Evolutionary conservation across 2,329 filamentous ascomycete species (phyloP).

Genomic region (Remersonia thermophila): DNA sequence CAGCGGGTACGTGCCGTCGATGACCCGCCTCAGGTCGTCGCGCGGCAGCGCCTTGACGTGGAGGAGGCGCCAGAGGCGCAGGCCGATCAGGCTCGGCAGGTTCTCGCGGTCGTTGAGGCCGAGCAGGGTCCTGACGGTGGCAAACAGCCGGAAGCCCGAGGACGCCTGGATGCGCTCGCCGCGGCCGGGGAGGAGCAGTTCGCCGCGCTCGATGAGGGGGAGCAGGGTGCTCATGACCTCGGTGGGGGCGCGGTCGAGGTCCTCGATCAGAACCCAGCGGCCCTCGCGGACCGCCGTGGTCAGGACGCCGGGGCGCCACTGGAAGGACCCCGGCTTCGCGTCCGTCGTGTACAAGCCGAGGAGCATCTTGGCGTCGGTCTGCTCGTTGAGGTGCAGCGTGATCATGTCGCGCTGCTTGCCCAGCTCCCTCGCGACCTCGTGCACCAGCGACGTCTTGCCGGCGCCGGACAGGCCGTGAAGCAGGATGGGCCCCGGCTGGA

Average conservation of each 20-base stretch:
- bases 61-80: slow-evolving; percentile 76
- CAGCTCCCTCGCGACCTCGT: slow-evolving; percentile 68
- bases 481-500: slow-evolving; percentile 58
- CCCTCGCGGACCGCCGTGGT: slow-evolving; percentile 91
- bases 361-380: slow-evolving; percentile 94
- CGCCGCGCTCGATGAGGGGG: slow-evolving; percentile 83
- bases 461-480: slow-evolving; percentile 73
- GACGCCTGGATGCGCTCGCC: slow-evolving; percentile 76
- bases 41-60: slow-evolving; percentile 52
- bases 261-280: slow-evolving; percentile 93
- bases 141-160: slow-evolving; percentile 79
- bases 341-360: slow-evolving; percentile 90
- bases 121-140: slow-evolving; percentile 69
- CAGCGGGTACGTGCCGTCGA: slow-evolving; percentile 56
- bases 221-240: slow-evolving; percentile 90
- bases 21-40: slow-evolving; percentile 62
- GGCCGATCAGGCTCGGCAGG: slow-evolving; percentile 63
- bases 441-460: slow-evolving; percentile 79
- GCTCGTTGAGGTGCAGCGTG: slow-evolving; percentile 91
- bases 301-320: slow-evolving; percentile 83
- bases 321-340: slow-evolving; percentile 74
- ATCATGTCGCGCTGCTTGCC: slow-evolving; percentile 75
- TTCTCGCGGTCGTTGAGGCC: slow-evolving; percentile 56
- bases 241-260: slow-evolving; percentile 85
- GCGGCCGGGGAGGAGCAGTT: slow-evolving; percentile 78